Percentiles rank a stretch among this genome's conserved stretches.
These are phyloP conservation scores for Amanita subjunquillea DNA, from an alignment of 768 basidiomycete genomes.

Conservation along the genomic window DNA sequence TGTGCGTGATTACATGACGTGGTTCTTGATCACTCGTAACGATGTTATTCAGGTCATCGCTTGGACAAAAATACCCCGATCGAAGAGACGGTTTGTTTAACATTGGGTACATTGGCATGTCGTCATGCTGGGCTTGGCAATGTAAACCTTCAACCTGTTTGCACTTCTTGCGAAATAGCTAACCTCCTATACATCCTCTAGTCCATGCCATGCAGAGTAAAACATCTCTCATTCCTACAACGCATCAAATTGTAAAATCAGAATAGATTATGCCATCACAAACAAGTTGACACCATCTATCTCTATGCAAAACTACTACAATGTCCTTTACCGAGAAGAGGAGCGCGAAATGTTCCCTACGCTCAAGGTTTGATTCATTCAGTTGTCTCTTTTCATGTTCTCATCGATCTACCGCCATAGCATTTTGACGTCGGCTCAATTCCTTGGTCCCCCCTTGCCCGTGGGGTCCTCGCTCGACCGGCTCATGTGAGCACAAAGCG, in stretches of 20 bases:
- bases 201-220: conserved; percentile 4
- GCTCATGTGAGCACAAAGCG: conserved; percentile 15
- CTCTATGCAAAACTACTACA: too few relatives aligned
- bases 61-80: conserved; percentile 32
- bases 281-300: too few relatives aligned
- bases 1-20: conserved; percentile 14
- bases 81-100: conserved; percentile 19
- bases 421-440: conserved; percentile 44
- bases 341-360: too few relatives aligned
- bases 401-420: conserved; percentile 4
- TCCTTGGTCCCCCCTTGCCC: conserved; percentile 50
- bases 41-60: conserved; percentile 16
- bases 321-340: too few relatives aligned
- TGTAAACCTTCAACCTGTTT: too few relatives aligned
- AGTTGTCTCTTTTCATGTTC: too few relatives aligned
- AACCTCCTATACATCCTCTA: neutral
- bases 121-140: conserved; percentile 14
- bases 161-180: too few relatives aligned
- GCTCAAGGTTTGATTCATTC: too few relatives aligned
- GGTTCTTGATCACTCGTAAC: neutral
- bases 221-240: neutral
- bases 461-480: conserved; percentile 42
- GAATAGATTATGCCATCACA: conserved; percentile 42
- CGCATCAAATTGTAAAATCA: neutral
- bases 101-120: conserved; percentile 28